Conservation (phyloP, 306 rosid species). For the Ormosia semicastrata region DNA sequence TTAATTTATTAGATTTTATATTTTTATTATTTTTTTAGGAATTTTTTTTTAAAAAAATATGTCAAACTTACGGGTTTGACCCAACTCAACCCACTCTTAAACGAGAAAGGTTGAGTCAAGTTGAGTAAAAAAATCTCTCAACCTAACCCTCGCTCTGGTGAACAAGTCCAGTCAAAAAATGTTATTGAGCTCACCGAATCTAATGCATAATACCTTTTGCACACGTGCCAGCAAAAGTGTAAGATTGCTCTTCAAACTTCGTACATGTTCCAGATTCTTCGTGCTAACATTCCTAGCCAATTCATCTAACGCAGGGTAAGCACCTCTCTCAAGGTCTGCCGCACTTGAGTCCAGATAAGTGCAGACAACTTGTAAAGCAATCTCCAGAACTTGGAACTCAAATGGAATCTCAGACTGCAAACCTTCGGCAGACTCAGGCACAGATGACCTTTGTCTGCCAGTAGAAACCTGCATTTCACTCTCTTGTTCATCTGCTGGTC, state of each 20-base stretch:
- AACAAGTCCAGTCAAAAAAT: no score
- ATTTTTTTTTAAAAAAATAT: no score
- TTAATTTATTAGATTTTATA: no score
- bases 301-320: conserved; percentile 92
- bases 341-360: conserved; percentile 73
- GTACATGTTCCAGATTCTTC: conserved; percentile 90
- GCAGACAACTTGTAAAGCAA: conserved; percentile 89
- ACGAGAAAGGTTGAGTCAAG: no score
- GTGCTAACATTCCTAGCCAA: conserved; percentile 96
- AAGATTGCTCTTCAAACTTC: conserved; percentile 94
- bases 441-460: conserved; percentile 37
- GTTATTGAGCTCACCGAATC: no score
- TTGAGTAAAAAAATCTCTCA: no score
- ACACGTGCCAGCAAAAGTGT: conserved; percentile 91
- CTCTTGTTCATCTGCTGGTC: conserved; percentile 53
- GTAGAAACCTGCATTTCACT: conserved; percentile 48
- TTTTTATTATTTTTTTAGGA: no score
- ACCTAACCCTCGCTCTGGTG: no score
- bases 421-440: conserved; percentile 61
- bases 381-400: conserved; percentile 94
- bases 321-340: conserved; percentile 85
- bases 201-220: conserved; percentile 92
- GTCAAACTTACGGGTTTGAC: no score
- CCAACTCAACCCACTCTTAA: no score
- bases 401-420: conserved; percentile 84